These are phyloP conservation scores for Aureobasidium sp. DNA, from an alignment of 2,329 filamentous ascomycete species.

Conservation along the genomic window DNA sequence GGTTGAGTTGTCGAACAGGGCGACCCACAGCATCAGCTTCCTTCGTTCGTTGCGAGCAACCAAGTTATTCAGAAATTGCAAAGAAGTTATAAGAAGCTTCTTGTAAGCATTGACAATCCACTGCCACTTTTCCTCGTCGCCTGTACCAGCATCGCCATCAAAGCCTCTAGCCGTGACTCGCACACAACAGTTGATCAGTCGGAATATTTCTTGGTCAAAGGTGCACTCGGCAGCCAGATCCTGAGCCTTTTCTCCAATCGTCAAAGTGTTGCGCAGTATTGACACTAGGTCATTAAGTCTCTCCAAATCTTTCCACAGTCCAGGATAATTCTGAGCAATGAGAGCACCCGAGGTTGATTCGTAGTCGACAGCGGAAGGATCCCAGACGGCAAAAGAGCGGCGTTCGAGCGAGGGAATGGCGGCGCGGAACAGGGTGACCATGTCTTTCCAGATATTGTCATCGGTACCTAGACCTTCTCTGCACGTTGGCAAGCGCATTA, in stretches of 20 bases:
- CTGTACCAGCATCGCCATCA: conserved; percentile 55
- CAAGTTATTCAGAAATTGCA: conserved; percentile 62
- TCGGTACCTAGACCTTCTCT: conserved; percentile 53
- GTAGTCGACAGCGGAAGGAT: conserved; percentile 49
- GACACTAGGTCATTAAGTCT: conserved; percentile 55
- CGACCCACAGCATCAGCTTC: conserved; percentile 59
- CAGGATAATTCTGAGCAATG: conserved; percentile 54
- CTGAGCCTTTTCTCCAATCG: conserved; percentile 54
- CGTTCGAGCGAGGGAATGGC: conserved; percentile 56
- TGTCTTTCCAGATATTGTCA: conserved; percentile 52
- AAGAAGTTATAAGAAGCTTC: conserved; percentile 56
- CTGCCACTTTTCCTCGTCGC: conserved; percentile 59
- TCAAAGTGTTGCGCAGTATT: conserved; percentile 56
- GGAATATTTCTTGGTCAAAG: conserved; percentile 56
- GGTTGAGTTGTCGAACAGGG: conserved; percentile 48
- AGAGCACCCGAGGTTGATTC: conserved; percentile 54
- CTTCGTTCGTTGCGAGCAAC: conserved; percentile 59
- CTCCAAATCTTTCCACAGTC: conserved; percentile 55
- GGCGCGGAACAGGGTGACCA: conserved; percentile 50
- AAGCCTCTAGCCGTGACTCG: conserved; percentile 58
- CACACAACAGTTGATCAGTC: conserved; percentile 57
- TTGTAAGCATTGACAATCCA: conserved; percentile 60
- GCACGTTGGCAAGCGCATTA: conserved; percentile 11
- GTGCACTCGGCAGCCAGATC: conserved; percentile 54
- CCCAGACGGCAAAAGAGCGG: conserved; percentile 55